Base-by-base conservation (phyloP, 805 yeast genomes). In the Saccharomycopsis fibuligera region DNA sequence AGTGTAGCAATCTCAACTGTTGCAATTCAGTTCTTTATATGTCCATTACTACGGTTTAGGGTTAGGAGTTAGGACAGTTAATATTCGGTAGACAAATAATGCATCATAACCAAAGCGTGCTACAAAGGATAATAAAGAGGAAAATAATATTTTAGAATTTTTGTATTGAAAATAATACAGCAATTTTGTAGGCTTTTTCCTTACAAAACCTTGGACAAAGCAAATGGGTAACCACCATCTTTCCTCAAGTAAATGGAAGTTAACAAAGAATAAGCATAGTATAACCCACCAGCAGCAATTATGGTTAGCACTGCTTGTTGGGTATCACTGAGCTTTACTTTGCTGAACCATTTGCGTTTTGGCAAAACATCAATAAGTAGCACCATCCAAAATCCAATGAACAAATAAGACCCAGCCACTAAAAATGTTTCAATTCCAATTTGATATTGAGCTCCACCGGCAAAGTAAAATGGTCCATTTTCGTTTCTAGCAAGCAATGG, bases 361-460 rank as follows among this genome's bases (percentile, higher is more conserved):
- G 51, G 51, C 27, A 48, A 29, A 16, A 48, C 23, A 23, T 63
- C 59, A 3, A 75, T 66, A 39, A 84, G 60, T 0, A 59, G 45
- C 9, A 75, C 57, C n/a, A 76, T 45, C 3, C 70, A 51, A 0
- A 63, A 45, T 0, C 74, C 76, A 54, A 84, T 66, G 0, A 64
- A 56, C 4, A 73, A 54, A 57, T 85, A 86, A 54, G 75, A 67
- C 1, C 57, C 60, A 2, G 76, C 72, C 5, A 83, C 73, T 2
- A 81, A 61, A 3, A 79, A 58, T 3, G 80, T 71, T 59, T 86
- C 95, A 3, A 76, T 64, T 0, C 93, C 91, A 62, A 83, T 79
- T 63, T 84, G 91, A 69, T 79, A 79, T 48, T 73, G 75, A 3
- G 66, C 62, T 3, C 86, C 88, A 12, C 87, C 87, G 50, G 84